phyloP scores from a whole-genome alignment of 2,329 filamentous ascomycete species.

The Chaetomium globosum region DNA sequence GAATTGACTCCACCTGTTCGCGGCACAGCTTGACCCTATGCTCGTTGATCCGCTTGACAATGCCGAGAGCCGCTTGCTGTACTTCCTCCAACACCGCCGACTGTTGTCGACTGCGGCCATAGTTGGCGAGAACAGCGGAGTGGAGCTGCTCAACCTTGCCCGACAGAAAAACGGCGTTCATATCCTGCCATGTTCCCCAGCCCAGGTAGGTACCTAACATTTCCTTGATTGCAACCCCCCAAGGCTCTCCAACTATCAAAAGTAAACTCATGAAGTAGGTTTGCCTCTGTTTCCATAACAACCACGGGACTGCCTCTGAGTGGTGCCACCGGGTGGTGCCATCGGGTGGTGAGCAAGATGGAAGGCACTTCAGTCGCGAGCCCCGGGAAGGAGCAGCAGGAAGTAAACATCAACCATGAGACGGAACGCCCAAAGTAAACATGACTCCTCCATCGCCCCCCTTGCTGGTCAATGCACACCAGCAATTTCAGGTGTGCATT shows the following conservation, averaged over 20 bases:
- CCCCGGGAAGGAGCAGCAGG: background rate
- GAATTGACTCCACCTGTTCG: background rate
- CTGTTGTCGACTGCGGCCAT: conserved; percentile 8
- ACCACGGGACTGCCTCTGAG: background rate
- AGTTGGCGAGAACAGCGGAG: conserved; percentile 15
- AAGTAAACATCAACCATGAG: background rate
- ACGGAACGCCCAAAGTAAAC: background rate
- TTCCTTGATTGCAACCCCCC: too few relatives aligned
- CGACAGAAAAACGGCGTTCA: conserved; percentile 16
- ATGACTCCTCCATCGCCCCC: background rate
- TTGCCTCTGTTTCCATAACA: background rate
- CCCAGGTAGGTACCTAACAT: too few relatives aligned
- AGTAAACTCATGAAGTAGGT: too few relatives aligned
- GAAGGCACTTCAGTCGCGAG: background rate
- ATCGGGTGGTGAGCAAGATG: background rate
- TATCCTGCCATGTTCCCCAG: background rate
- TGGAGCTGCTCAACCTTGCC: conserved; percentile 6
- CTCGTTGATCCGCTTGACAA: background rate
- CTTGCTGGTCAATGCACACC: background rate
- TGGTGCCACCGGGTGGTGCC: background rate
- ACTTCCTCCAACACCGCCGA: background rate
- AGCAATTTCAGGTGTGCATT: background rate
- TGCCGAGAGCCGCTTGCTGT: background rate
- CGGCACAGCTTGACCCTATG: background rate
- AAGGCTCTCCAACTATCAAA: too few relatives aligned